These are phyloP conservation scores for Phytophthora constricta DNA, from an alignment of 352 stramenopile species.

Conservation along the genomic window DNA sequence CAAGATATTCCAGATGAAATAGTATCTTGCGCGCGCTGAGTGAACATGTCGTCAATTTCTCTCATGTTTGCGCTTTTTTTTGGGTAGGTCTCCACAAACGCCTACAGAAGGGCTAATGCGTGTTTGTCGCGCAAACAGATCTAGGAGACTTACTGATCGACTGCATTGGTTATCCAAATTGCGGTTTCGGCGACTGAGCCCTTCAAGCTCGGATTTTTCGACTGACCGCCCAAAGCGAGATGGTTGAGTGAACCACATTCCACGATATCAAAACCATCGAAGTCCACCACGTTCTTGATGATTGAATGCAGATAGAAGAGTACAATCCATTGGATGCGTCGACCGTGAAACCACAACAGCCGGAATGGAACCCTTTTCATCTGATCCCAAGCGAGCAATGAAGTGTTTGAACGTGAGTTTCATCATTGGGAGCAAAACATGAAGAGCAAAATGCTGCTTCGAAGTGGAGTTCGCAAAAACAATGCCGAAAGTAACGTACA, in stretches of 20 bases:
- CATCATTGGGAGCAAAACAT: slow-evolving; percentile 9
- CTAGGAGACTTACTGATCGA: background rate
- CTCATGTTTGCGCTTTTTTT: too few relatives aligned
- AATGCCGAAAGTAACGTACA: slow-evolving; percentile 16
- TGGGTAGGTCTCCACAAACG: background rate
- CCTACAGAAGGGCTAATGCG: too few relatives aligned
- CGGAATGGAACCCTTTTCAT: slow-evolving; percentile 17
- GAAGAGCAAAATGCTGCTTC: slow-evolving; percentile 5
- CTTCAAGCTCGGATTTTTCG: background rate
- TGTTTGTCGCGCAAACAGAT: too few relatives aligned
- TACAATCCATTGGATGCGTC: slow-evolving; percentile 24
- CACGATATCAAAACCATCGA: slow-evolving; percentile 7
- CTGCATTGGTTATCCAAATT: background rate
- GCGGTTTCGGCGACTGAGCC: background rate
- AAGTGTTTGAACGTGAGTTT: slow-evolving; percentile 18
- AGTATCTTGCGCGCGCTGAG: slow-evolving; percentile 5
- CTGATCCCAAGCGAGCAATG: slow-evolving; percentile 2
- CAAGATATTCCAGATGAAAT: slow-evolving; percentile 26
- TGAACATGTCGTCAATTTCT: background rate
- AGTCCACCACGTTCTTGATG: slow-evolving; percentile 1
- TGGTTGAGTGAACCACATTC: background rate
- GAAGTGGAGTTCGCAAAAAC: slow-evolving; percentile 1
- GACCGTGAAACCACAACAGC: slow-evolving; percentile 18
- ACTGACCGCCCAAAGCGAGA: background rate
- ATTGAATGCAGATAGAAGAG: slow-evolving; percentile 4